These are phyloP conservation scores for Rhizopus stolonifer DNA, from an alignment of 371 early-diverging fungal species.

Conservation along the genomic window DNA sequence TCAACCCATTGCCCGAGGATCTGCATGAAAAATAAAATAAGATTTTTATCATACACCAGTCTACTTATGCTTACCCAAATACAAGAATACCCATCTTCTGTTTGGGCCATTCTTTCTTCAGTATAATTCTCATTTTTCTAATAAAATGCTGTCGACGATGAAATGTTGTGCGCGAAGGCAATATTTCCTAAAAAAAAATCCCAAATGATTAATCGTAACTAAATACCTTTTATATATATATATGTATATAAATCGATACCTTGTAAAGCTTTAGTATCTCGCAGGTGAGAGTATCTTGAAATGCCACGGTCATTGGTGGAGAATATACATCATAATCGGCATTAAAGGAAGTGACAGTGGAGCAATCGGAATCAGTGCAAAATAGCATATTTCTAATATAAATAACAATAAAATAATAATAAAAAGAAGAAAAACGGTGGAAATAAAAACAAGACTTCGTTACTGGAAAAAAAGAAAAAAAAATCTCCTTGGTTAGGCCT, in stretches of 20 bases:
- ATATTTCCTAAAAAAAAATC: constrained; percentile 30
- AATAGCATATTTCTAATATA: neutral
- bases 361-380: too few relatives aligned
- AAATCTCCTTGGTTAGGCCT: neutral
- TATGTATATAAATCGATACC: too few relatives aligned
- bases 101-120: constrained; percentile 59
- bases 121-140: constrained; percentile 51
- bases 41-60: too few relatives aligned
- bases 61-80: constrained; percentile 52
- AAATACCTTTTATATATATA: too few relatives aligned
- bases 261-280: neutral
- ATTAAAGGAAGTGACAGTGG: too few relatives aligned
- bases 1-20: constrained; percentile 59
- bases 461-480: constrained; percentile 1
- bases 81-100: constrained; percentile 57
- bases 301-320: neutral
- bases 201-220: too few relatives aligned
- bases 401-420: neutral
- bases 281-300: neutral
- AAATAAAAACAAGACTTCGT: too few relatives aligned
- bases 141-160: constrained; percentile 52
- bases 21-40: too few relatives aligned
- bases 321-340: neutral
- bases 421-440: neutral
- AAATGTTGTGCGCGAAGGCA: constrained; percentile 59